These are phyloP conservation scores for Fraxinus cuspidata DNA, from an alignment of 257 asterid genomes.

Conservation along the genomic window DNA sequence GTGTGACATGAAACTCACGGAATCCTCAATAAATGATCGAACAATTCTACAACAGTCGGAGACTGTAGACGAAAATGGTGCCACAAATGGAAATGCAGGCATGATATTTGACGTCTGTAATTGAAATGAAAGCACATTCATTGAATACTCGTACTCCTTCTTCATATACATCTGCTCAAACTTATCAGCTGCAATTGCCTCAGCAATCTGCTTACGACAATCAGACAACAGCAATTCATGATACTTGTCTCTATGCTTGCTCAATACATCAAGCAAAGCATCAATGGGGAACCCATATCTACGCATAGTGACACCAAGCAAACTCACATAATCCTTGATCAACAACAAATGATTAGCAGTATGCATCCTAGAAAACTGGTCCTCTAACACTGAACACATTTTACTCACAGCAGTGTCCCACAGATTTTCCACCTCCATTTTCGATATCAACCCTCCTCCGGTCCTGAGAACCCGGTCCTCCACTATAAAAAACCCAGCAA, in stretches of 20 bases:
- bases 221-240: conserved; percentile 89
- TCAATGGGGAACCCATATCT: conserved; percentile 88
- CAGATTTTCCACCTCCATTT: conserved; percentile 86
- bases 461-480: conserved; percentile 94
- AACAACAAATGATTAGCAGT: conserved; percentile 97
- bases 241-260: conserved; percentile 92
- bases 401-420: conserved; percentile 98
- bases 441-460: conserved; percentile 86
- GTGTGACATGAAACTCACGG: conserved; percentile 90
- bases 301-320: conserved; percentile 92
- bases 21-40: conserved; percentile 89
- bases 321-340: conserved; percentile 93
- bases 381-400: conserved; percentile 96
- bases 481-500: conserved; percentile 93
- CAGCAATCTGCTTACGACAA: conserved; percentile 85
- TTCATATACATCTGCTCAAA: conserved; percentile 98
- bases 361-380: conserved; percentile 97
- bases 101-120: conserved; percentile 84
- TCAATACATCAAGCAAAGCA: conserved; percentile 88
- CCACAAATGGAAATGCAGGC: conserved; percentile 97
- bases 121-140: conserved; percentile 95
- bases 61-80: conserved; percentile 88
- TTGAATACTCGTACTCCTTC: conserved; percentile 90
- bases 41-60: conserved; percentile 99
- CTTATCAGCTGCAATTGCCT: conserved; percentile 87